Evolutionary conservation across 129 eudicot genomes (phyloP).

Genomic region (Chrysanthemum seticuspe): DNA sequence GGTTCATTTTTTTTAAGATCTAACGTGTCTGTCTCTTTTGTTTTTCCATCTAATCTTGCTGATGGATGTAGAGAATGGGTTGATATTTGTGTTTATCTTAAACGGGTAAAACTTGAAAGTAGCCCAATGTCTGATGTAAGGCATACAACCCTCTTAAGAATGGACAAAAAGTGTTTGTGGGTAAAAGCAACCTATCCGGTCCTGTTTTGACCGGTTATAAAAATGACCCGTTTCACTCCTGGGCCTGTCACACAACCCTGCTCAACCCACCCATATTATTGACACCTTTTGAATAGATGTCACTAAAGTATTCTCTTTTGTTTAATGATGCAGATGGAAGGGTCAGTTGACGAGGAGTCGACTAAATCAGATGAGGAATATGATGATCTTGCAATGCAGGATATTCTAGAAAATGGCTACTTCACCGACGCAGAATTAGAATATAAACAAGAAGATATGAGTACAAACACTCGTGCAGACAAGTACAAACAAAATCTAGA

Average conservation of each 20-base stretch:
- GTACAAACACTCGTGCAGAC: background rate
- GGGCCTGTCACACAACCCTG: no score
- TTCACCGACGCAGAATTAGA: constrained; percentile 11
- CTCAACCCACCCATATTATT: no score
- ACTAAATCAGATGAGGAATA: constrained; percentile 76
- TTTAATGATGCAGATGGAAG: constrained; percentile 43
- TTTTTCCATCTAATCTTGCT: background rate
- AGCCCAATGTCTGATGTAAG: no score
- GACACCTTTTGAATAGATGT: background rate
- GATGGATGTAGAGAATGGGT: no score
- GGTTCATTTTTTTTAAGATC: background rate
- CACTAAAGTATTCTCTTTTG: background rate
- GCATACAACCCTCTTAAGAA: no score
- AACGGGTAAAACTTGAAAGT: no score
- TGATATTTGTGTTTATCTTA: no score
- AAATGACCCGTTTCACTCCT: no score
- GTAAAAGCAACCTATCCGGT: no score
- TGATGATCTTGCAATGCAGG: constrained; percentile 74
- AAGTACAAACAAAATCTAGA: constrained; percentile 11
- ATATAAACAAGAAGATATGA: no score
- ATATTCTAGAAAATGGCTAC: constrained; percentile 39
- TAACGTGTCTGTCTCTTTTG: background rate
- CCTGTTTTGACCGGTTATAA: no score
- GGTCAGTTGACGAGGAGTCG: constrained; percentile 74
- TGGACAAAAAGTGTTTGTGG: no score